Percentiles rank a stretch among this genome's conserved stretches.
phyloP scores from a whole-genome alignment of 495 filamentous ascomycete species.

The Penicillium alfredii region DNA sequence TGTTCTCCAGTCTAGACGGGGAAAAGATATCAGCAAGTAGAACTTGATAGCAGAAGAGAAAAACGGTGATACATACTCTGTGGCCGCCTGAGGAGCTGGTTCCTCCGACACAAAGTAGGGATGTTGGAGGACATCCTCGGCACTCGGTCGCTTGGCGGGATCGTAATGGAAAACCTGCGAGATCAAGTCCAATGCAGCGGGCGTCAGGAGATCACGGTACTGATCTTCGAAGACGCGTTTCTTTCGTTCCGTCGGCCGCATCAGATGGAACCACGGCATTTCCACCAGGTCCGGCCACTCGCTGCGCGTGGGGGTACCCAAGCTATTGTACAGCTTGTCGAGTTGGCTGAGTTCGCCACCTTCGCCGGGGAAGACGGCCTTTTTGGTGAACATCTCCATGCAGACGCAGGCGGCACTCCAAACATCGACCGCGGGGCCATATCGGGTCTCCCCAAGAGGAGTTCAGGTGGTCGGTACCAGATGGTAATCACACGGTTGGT shows the following conservation, averaged over 20 bases:
- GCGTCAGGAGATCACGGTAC: conserved; percentile 66
- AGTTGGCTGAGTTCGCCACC: conserved; percentile 92
- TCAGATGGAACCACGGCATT: conserved; percentile 93
- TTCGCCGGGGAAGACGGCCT: conserved; percentile 93
- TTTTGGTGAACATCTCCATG: conserved; percentile 92
- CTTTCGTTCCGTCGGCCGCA: conserved; percentile 67
- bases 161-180: conserved; percentile 80
- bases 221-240: conserved; percentile 77
- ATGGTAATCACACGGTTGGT: conserved; percentile 96
- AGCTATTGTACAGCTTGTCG: conserved; percentile 88
- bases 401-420: conserved; percentile 98
- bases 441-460: conserved; percentile 92
- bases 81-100: conserved; percentile 68
- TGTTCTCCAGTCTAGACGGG: conserved; percentile 71
- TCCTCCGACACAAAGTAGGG: conserved; percentile 84
- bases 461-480: conserved; percentile 93
- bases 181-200: conserved; percentile 77
- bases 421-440: conserved; percentile 91
- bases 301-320: conserved; percentile 77
- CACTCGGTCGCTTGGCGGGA: conserved; percentile 75
- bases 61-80: conserved; percentile 60
- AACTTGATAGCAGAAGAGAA: not conserved
- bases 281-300: conserved; percentile 86
- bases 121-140: conserved; percentile 80
- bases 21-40: conserved; percentile 12